phyloP scores from a whole-genome alignment of 2,329 filamentous ascomycete species.

The Anthostomella pinea region DNA sequence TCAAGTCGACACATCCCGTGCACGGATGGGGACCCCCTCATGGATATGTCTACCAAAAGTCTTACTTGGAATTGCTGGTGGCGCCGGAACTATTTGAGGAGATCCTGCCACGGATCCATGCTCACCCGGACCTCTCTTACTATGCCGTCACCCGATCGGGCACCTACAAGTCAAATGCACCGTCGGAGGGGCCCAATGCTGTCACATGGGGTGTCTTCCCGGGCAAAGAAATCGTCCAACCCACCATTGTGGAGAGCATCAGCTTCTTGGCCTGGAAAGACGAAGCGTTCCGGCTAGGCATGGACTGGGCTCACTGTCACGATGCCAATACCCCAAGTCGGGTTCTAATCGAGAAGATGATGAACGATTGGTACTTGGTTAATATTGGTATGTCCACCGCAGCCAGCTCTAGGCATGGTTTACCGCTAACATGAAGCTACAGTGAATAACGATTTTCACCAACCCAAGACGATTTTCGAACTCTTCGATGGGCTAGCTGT shows the following conservation, averaged over 20 bases:
- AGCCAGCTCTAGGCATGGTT: background rate
- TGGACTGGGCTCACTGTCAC: constrained; percentile 93
- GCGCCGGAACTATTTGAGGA: constrained; percentile 75
- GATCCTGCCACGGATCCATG: constrained; percentile 73
- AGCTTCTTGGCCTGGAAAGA: constrained; percentile 99
- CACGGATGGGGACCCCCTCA: constrained; percentile 94
- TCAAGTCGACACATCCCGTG: constrained; percentile 79
- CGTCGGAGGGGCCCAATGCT: constrained; percentile 87
- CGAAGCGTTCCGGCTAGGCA: constrained; percentile 88
- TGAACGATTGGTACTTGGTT: constrained; percentile 89
- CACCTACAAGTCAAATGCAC: constrained; percentile 78
- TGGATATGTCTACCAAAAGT: constrained; percentile 97
- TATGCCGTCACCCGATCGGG: constrained; percentile 88
- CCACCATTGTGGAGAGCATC: constrained; percentile 97
- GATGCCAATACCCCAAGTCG: constrained; percentile 73
- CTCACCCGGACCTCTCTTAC: constrained; percentile 81
- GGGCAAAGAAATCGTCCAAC: constrained; percentile 98
- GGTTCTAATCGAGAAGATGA: constrained; percentile 74
- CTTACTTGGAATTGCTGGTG: constrained; percentile 89
- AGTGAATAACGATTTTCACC: constrained; percentile 98
- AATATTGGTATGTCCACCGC: constrained; percentile 73
- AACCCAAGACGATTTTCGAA: constrained; percentile 75
- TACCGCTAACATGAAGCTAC: constrained; percentile 8
- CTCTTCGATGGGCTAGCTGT: constrained; percentile 77
- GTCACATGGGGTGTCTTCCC: constrained; percentile 99